Base-by-base conservation (phyloP, 1,139 yeast species). In the Kazachstania sp. region DNA sequence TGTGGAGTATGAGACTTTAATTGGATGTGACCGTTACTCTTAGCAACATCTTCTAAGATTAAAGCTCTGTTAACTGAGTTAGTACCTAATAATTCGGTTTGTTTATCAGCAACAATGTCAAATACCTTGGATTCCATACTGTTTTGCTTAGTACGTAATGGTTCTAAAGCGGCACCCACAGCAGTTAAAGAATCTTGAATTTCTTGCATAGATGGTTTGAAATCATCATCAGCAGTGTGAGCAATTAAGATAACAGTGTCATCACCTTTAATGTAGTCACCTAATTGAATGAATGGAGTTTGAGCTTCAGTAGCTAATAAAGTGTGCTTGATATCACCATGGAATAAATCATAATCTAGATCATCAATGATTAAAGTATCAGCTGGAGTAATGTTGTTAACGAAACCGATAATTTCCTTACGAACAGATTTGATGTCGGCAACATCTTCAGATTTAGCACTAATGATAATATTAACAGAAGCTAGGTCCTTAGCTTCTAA, bases 341-440 rank as follows among this genome's bases (percentile, higher is more conserved):
- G 68, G 52, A 78, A 71, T 53, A 88, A 78, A 61, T 85, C 83
- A 13, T 77, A 71, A 59, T 86, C 88, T 55, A 92, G 75, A 57
- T 86, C 96, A 18, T 70, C 65, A 45, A 87, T 69, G 9, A 71
- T 71, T 54, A 71, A 69, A 39, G 86, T 75, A 49, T 78, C 78
- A 44, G 76, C 74, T 39, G 97, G 96, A 20, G 86, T 72, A 51
- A 83, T 74, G 46, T 73, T 71, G 68, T 87, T 88, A 46, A 92
- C 96, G 30, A 75, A 70, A 30, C 78, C 72, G 50, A 92, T 87
- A 52, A 92, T 71, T 16, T 78, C 77, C 60, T 79, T 81, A 67
- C 90, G 86, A 34, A 81, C 80, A 13, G 62, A 54, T 55, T 75
- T 73, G 50, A 79, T 68, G 4, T 70, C 73, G 15, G 66, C 70